Percentiles rank a stretch among this genome's conserved stretches.
These are phyloP conservation scores for Mollisia scopiformis DNA, from an alignment of 2,329 filamentous ascomycete species.

Conservation along the genomic window DNA sequence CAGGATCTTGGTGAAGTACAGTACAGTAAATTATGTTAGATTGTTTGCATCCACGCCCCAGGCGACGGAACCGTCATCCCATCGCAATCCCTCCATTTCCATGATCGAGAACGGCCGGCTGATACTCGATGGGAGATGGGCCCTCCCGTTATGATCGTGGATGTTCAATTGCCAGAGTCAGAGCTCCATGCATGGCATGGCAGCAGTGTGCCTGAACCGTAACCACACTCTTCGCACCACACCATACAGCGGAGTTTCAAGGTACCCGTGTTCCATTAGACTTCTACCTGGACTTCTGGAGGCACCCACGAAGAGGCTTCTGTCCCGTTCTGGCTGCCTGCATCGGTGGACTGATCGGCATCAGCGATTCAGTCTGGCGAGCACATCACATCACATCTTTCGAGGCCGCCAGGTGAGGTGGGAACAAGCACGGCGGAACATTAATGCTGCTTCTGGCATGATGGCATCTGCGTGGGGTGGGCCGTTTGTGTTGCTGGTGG, in stretches of 20 bases:
- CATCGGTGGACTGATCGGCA: not conserved
- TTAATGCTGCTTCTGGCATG: too few species aligned
- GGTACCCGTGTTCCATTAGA: not conserved
- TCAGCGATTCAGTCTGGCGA: not conserved
- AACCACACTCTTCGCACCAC: not conserved
- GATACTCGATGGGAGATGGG: not conserved
- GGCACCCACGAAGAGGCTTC: not conserved
- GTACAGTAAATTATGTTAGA: slow-evolving; percentile 3
- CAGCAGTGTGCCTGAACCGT: not conserved
- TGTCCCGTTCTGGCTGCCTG: not conserved
- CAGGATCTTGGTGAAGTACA: not conserved
- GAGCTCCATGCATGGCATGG: not conserved
- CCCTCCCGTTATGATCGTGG: not conserved
- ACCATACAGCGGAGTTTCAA: not conserved
- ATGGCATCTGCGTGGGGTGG: not conserved
- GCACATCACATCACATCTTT: too few species aligned
- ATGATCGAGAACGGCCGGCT: too few species aligned
- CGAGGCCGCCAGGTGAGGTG: not conserved
- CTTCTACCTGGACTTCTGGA: not conserved
- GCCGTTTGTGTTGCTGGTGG: not conserved
- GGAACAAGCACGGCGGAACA: not conserved
- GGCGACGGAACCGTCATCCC: slow-evolving; percentile 5
- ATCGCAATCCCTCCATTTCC: too few species aligned
- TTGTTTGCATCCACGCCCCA: not conserved
- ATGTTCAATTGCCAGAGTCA: not conserved